Base-by-base conservation (phyloP, 2,329 filamentous ascomycete species). In the Didymella segeticola region DNA sequence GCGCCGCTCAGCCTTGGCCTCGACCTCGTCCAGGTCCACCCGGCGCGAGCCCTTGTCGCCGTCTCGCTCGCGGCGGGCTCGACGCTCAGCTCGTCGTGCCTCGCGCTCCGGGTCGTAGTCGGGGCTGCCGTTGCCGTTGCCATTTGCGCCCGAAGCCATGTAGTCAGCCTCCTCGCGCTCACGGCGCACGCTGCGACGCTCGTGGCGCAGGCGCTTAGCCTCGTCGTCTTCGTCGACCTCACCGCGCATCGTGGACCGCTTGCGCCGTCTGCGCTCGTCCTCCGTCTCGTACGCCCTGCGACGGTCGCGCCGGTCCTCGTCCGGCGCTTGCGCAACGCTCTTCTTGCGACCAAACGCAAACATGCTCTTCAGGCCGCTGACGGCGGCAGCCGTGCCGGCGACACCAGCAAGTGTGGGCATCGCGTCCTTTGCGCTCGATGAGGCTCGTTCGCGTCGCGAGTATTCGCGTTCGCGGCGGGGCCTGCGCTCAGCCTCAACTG, bases 391-490 rank as follows among this genome's bases (percentile, higher is more conserved):
- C 50, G 64, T 67, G 26, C 65, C 63, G 23, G 67, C 66, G 27
- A 71, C 68, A 31, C 64, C 61, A 39, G 64, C 67, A 54, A 70
- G 57, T 15, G 68, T 66, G 33, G 64, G 66, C 57, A 70, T 57
- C 9, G 69, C 62, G 67, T 86, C 89, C 69, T 84, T 87, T 3
- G 86, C 80, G 47, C 77, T 83, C 4, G 87, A 88, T 60, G 82
- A 84, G 30, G 85, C 83, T 86, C 39, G 86, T 64, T 29, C 82
- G 74, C 46, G 82, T 53, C 64, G 64, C 17, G 64, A 63, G 53
- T 64, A 60, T 43, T 68, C 64, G 77, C 60, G 68, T 50, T 69
- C 66, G 48, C 83, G 80, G 57, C 75, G 76, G 43, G 78, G 77
- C 37, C 63, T 58, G 41, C 47, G 46, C 53, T 68, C 64, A 62